A percentile compares a stretch with the other conserved stretches of the same genome.
These are phyloP conservation scores for Serendipita sp. DNA, from an alignment of 768 basidiomycete genomes.

Conservation along the genomic window DNA sequence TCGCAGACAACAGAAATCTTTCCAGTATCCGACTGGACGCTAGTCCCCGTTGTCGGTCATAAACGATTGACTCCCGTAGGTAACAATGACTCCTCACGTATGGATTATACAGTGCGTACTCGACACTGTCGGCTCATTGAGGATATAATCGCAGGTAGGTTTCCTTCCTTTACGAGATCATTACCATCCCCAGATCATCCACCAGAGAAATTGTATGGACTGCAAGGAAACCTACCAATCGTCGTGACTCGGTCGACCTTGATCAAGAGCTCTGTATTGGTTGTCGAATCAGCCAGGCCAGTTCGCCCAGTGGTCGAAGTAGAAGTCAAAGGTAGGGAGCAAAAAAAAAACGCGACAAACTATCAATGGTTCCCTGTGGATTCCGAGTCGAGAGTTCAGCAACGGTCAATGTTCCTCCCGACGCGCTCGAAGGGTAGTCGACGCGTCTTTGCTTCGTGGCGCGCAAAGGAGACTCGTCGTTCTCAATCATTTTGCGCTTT, in stretches of 20 bases:
- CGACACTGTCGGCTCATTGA: slow-evolving; percentile 47
- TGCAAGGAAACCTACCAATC: slow-evolving; percentile 28
- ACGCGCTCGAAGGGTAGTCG: no score
- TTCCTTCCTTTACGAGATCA: not conserved
- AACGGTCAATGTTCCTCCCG: not conserved
- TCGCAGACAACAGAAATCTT: slow-evolving; percentile 67
- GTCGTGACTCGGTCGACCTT: slow-evolving; percentile 45
- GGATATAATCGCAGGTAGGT: slow-evolving; percentile 35
- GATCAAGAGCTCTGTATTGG: slow-evolving; percentile 36
- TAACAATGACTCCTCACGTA: slow-evolving; percentile 33
- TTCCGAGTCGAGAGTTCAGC: not conserved
- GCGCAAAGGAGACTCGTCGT: not conserved
- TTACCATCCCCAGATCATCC: not conserved
- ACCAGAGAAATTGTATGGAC: no score
- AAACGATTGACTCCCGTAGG: not conserved
- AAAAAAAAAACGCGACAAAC: not conserved
- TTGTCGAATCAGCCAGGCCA: not conserved
- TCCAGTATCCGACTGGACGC: slow-evolving; percentile 52
- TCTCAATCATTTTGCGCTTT: not conserved
- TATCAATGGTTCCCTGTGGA: not conserved
- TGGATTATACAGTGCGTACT: slow-evolving; percentile 62
- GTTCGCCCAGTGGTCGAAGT: not conserved
- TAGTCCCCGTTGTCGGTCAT: slow-evolving; percentile 17
- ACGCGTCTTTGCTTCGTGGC: not conserved
- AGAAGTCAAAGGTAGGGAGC: not conserved